Evolutionary conservation across 2,329 filamentous ascomycete genomes (phyloP).

Genomic region (Fulvia fulva): DNA sequence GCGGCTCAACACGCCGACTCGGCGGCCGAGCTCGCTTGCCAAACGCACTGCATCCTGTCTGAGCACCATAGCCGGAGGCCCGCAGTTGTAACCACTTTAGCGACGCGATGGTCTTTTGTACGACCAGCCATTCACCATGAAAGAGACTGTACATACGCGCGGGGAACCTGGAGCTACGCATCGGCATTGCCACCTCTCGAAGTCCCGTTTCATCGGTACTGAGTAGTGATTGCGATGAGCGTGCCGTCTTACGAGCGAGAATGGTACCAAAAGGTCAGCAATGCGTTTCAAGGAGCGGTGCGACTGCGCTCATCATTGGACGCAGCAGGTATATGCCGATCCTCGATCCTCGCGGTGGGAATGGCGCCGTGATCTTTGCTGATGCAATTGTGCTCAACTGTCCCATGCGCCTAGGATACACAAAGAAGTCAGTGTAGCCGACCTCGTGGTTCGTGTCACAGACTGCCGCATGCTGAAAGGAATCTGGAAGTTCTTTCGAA

Average conservation of each 20-base stretch:
- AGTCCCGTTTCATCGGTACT: background rate
- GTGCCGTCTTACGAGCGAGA: background rate
- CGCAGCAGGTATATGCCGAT: background rate
- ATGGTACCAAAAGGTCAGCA: background rate
- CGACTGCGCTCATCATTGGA: background rate
- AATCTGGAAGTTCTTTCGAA: too few species aligned
- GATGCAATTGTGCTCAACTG: background rate
- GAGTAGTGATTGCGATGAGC: background rate
- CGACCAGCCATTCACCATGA: background rate
- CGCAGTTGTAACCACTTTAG: background rate
- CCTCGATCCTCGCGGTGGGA: background rate
- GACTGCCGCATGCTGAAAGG: background rate
- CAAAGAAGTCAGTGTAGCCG: background rate
- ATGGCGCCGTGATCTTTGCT: background rate
- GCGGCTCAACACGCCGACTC: background rate
- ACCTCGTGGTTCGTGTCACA: background rate
- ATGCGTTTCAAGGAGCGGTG: background rate
- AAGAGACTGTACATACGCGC: background rate
- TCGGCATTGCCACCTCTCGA: background rate
- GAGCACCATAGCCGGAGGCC: background rate
- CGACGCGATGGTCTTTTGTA: background rate
- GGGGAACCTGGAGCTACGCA: constrained; percentile 5
- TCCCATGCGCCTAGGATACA: background rate
- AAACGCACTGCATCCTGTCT: background rate
- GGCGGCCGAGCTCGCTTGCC: background rate